Percentiles rank a stretch among this genome's conserved stretches.
Evolutionary conservation across 352 stramenopile genomes (phyloP).

Genomic region (Globisporangium spinosum): DNA sequence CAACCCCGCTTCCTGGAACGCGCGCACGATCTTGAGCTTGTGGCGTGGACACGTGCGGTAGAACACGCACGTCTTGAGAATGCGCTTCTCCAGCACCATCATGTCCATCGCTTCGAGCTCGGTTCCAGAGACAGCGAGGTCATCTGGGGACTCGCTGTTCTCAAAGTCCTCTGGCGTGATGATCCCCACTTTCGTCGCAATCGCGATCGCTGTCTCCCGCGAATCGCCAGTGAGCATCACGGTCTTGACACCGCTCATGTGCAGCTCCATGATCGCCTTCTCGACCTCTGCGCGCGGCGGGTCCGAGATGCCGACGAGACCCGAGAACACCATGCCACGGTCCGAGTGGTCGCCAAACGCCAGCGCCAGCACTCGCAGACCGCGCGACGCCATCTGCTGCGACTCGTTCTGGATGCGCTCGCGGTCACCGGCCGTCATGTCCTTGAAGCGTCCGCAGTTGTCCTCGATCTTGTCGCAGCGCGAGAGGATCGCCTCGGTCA

Average conservation of each 20-base stretch:
- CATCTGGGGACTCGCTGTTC: constrained; percentile 31
- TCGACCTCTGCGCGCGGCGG: constrained; percentile 63
- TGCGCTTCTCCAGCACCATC: constrained; percentile 70
- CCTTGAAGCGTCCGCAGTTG: constrained; percentile 62
- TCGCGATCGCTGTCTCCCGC: constrained; percentile 93
- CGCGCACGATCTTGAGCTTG: constrained; percentile 95
- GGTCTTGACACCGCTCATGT: constrained; percentile 57
- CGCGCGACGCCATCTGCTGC: constrained; percentile 64
- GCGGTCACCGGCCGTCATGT: constrained; percentile 56
- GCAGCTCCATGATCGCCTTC: constrained; percentile 56
- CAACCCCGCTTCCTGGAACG: constrained; percentile 80
- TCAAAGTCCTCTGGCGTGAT: constrained; percentile 56
- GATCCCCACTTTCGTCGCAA: constrained; percentile 93
- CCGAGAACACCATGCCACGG: constrained; percentile 88
- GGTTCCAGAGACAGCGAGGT: constrained; percentile 76
- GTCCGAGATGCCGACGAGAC: constrained; percentile 92
- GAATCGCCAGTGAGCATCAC: constrained; percentile 96
- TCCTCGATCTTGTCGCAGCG: constrained; percentile 73
- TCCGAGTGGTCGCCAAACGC: constrained; percentile 85
- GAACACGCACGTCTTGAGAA: constrained; percentile 92
- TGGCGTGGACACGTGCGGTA: constrained; percentile 94
- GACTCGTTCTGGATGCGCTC: constrained; percentile 63
- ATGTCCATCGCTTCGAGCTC: constrained; percentile 91
- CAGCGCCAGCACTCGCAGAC: constrained; percentile 88
- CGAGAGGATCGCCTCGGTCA: constrained; percentile 78